Base-by-base conservation (phyloP, 2,329 filamentous ascomycete genomes). In the Colletotrichum camelliae region DNA sequence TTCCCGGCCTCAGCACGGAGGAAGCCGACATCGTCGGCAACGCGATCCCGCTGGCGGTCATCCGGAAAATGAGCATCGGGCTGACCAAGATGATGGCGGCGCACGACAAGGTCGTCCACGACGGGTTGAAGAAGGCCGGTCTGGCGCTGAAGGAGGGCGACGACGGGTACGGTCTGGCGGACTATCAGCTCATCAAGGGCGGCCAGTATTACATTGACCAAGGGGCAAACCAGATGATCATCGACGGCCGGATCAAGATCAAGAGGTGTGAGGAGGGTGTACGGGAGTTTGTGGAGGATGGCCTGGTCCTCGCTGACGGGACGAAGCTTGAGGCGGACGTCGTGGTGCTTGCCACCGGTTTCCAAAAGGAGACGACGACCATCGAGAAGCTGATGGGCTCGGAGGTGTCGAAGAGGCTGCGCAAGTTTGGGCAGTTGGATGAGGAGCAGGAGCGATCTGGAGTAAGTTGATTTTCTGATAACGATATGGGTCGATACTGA, bases 11-110 rank as follows among this genome's bases (percentile, higher is more conserved):
- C 4, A 85, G 87, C 5, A 88, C 85, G 2, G 88, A 89, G 77
- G 87, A 90, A 76, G 87, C 87, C 8, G 90, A 91, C 74, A 80
- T 90, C 4, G 85, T 86, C 21, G 81, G 82, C 37, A 86, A 89
- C 77, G 86, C 84, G 60, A 80, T 89, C 4, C 88, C 89, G 5
- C 84, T 85, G 67, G 85, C 87, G 0, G 84, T 91, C 3, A 83
- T 86, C 71, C 86, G 89, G 33, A 86, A 86, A 0, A 80, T 90
- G 24, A 83, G 84, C 71, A 81, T 87, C 13, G 82, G 83, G 37
- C 79, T 84, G 35, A 89, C 88, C 4, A 81, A 84, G 29, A 79
- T 81, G 21, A 86, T 88, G 74, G 80, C 82, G 12, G 81, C 82
- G 3, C 80, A 82, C n/a, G 87, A 90, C 70, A 83, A 82, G 64